Conservation (phyloP, 2,329 filamentous ascomycete genomes). For the Scedosporium apiospermum region DNA sequence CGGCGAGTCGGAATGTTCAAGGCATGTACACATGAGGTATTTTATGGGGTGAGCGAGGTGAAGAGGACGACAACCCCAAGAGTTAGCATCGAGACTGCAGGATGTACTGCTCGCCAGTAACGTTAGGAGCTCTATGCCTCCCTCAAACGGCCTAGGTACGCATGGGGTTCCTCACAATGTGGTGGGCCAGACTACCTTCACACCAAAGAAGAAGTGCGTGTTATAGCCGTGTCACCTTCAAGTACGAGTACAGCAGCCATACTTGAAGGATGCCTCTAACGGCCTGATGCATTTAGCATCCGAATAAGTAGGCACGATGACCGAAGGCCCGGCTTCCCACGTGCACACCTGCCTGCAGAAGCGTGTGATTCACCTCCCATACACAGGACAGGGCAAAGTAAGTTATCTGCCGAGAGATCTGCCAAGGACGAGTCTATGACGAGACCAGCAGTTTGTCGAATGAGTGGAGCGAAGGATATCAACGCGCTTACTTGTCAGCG, state of each 20-base stretch:
- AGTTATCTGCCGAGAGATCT: neutral
- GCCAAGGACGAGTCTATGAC: neutral
- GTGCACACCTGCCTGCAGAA: constrained; percentile 3
- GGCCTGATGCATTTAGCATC: neutral
- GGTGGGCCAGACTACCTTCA: neutral
- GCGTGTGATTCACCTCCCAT: constrained; percentile 1
- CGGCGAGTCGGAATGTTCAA: neutral
- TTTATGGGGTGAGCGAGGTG: neutral
- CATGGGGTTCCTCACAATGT: neutral
- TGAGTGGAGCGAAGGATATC: too few relatives aligned
- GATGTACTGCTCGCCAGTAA: neutral
- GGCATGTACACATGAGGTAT: constrained; percentile 2
- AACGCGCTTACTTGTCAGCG: too few relatives aligned
- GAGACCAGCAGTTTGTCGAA: neutral
- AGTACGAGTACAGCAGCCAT: neutral
- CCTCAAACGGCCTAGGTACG: neutral
- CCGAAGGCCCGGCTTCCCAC: neutral
- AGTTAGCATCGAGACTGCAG: too few relatives aligned
- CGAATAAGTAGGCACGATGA: neutral
- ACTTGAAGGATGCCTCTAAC: neutral
- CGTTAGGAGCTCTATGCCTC: neutral
- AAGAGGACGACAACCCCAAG: neutral
- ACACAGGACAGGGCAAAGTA: neutral
- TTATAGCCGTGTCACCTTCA: neutral
- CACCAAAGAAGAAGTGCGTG: neutral